phyloP scores from a whole-genome alignment of 345 rosid species.

The Boechera retrofracta region DNA sequence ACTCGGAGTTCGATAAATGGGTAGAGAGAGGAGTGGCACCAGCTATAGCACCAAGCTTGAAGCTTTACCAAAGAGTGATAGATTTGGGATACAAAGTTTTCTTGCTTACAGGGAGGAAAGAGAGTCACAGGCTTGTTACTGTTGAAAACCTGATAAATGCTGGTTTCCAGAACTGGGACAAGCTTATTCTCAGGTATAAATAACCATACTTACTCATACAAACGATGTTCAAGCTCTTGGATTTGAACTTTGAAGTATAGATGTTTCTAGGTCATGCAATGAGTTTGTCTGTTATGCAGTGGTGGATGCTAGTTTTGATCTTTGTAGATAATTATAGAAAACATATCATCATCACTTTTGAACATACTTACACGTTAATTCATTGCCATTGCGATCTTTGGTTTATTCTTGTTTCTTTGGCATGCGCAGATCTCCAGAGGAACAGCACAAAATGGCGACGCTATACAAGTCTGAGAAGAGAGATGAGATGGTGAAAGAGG shows the following conservation, averaged over 20 bases:
- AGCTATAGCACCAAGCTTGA: constrained; percentile 72
- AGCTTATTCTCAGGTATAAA: constrained; percentile 80
- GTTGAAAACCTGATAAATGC: constrained; percentile 69
- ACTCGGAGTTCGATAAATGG: constrained; percentile 75
- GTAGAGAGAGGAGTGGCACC: constrained; percentile 78
- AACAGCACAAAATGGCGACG: constrained; percentile 63
- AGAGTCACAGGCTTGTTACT: constrained; percentile 64
- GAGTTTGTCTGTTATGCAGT: background rate
- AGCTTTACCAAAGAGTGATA: constrained; percentile 66
- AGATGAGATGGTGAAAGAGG: constrained; percentile 70
- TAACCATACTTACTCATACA: background rate
- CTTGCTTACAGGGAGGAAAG: constrained; percentile 83
- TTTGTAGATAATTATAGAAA: constrained; percentile 2
- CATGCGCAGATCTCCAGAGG: constrained; percentile 60
- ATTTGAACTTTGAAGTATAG: background rate
- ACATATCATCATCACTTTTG: background rate
- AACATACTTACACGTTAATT: background rate
- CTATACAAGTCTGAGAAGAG: constrained; percentile 71
- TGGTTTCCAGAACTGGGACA: constrained; percentile 81
- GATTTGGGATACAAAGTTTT: constrained; percentile 78
- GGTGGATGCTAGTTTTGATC: constrained; percentile 18
- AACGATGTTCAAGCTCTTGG: background rate
- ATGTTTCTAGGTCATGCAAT: background rate
- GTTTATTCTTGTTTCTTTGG: constrained; percentile 1
- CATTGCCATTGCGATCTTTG: background rate